A percentile compares a stretch with the other conserved stretches of the same genome.
Evolutionary conservation across 805 yeast species (phyloP).

Genomic region (Ascoidea asiatica): DNA sequence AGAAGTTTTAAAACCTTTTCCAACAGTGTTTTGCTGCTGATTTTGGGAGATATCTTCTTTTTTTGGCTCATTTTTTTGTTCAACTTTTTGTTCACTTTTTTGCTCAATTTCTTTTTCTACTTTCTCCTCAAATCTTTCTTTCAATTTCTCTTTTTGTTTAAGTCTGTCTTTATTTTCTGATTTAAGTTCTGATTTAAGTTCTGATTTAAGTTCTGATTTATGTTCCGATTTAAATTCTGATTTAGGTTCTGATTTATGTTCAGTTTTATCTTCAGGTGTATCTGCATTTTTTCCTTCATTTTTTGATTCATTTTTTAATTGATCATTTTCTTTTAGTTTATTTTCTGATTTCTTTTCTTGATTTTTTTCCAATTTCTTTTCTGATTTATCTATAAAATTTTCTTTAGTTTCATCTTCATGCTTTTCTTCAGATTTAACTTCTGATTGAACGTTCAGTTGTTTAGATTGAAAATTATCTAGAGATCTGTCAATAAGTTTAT

Average conservation of each 20-base stretch:
- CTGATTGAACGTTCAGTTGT: background rate
- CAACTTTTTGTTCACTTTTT: conserved; percentile 11
- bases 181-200: conserved; percentile 4
- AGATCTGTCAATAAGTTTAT: too few relatives aligned
- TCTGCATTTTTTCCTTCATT: too few relatives aligned
- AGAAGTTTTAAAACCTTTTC: too few relatives aligned
- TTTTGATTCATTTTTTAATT: too few relatives aligned
- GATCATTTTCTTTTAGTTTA: too few relatives aligned
- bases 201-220: conserved; percentile 1
- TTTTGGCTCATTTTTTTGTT: conserved; percentile 8
- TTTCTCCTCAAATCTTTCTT: conserved; percentile 11
- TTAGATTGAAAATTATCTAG: too few relatives aligned
- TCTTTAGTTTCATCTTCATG: conserved; percentile 14
- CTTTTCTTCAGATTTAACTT: conserved; percentile 8
- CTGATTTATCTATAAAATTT: conserved; percentile 11
- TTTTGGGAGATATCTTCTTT: background rate
- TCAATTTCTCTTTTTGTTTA: conserved; percentile 12
- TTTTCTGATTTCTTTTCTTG: too few relatives aligned
- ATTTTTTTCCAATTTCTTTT: too few relatives aligned
- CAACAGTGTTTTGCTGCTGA: background rate
- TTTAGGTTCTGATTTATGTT: conserved; percentile 10
- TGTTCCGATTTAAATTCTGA: conserved; percentile 12
- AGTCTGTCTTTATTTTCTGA: conserved; percentile 14
- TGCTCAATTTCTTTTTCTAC: conserved; percentile 13
- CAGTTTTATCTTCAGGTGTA: too few relatives aligned